Percentiles rank a stretch among this genome's conserved stretches.
These are phyloP conservation scores for Ciborinia camelliae DNA, from an alignment of 2,329 filamentous ascomycete genomes.

Conservation along the genomic window DNA sequence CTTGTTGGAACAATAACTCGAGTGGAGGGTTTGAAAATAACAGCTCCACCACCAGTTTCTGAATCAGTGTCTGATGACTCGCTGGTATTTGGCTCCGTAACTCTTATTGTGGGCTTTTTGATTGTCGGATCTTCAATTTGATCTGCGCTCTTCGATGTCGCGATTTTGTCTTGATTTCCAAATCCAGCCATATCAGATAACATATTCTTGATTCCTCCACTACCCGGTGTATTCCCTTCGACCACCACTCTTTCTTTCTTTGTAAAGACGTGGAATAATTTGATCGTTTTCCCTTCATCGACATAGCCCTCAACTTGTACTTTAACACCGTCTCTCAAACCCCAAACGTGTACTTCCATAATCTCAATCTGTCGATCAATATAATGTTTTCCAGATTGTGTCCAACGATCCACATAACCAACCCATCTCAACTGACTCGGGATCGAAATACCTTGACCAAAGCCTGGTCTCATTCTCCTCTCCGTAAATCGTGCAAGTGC, in stretches of 20 bases:
- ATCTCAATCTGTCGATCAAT: conserved; percentile 80
- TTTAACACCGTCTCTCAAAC: conserved; percentile 81
- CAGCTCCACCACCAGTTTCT: conserved; percentile 63
- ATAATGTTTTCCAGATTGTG: conserved; percentile 70
- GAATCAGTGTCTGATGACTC: conserved; percentile 30
- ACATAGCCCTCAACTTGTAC: conserved; percentile 79
- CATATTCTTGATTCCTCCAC: conserved; percentile 49
- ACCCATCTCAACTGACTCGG: conserved; percentile 89
- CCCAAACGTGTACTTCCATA: conserved; percentile 86
- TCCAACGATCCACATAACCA: conserved; percentile 85
- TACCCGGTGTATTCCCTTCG: conserved; percentile 52
- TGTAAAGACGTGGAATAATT: conserved; percentile 76
- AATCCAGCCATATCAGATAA: conserved; percentile 51
- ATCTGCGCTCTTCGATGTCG: conserved; percentile 22
- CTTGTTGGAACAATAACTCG: conserved; percentile 72
- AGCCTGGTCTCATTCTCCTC: conserved; percentile 81
- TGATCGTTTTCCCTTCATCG: conserved; percentile 86
- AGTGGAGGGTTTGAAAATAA: conserved; percentile 70
- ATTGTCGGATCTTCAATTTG: conserved; percentile 19
- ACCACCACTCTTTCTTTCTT: conserved; percentile 69
- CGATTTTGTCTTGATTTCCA: conserved; percentile 29
- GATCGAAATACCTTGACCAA: conserved; percentile 87
- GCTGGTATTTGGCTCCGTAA: neutral
- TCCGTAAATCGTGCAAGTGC: conserved; percentile 71
- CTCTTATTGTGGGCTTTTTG: neutral